phyloP scores from a whole-genome alignment of 2,329 filamentous ascomycete species.

The Pestalotiopsis sp. region DNA sequence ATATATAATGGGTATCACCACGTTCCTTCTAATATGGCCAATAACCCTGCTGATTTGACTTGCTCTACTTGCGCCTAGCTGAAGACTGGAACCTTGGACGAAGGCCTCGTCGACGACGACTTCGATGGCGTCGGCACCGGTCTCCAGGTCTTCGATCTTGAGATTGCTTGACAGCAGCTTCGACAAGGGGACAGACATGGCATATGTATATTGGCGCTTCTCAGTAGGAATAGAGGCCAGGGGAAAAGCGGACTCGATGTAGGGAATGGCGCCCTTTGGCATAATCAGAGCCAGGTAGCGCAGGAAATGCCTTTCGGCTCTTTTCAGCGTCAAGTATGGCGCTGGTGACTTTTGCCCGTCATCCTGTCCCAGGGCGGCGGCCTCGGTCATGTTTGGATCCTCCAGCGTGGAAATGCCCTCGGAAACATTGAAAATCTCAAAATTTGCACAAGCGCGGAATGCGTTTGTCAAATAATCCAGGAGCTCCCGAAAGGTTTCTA shows the following conservation, averaged over 20 bases:
- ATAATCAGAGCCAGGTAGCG: conserved; percentile 66
- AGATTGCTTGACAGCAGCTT: conserved; percentile 52
- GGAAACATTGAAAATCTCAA: conserved; percentile 76
- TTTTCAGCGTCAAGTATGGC: conserved; percentile 67
- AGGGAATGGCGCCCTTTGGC: conserved; percentile 52
- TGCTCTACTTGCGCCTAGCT: conserved; percentile 33
- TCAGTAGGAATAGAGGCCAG: conserved; percentile 62
- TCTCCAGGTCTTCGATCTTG: conserved; percentile 65
- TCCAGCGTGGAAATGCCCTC: conserved; percentile 44
- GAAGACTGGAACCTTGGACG: conserved; percentile 12
- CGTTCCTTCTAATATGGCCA: conserved; percentile 61
- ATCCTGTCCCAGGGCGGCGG: conserved; percentile 27
- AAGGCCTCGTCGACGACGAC: conserved; percentile 50
- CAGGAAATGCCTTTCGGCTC: conserved; percentile 68
- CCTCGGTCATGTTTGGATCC: conserved; percentile 15
- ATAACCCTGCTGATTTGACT: conserved; percentile 58
- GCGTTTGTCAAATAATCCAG: conserved; percentile 57
- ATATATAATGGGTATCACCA: conserved; percentile 59
- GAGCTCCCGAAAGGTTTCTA: conserved; percentile 57
- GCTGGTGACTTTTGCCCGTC: conserved; percentile 43
- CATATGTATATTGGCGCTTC: conserved; percentile 65
- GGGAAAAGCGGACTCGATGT: conserved; percentile 65
- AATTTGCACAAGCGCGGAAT: conserved; percentile 67
- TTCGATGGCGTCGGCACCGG: conserved; percentile 68
- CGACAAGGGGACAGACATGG: conserved; percentile 61